Conservation (phyloP, 345 rosid genomes). For the Dimocarpus longan region DNA sequence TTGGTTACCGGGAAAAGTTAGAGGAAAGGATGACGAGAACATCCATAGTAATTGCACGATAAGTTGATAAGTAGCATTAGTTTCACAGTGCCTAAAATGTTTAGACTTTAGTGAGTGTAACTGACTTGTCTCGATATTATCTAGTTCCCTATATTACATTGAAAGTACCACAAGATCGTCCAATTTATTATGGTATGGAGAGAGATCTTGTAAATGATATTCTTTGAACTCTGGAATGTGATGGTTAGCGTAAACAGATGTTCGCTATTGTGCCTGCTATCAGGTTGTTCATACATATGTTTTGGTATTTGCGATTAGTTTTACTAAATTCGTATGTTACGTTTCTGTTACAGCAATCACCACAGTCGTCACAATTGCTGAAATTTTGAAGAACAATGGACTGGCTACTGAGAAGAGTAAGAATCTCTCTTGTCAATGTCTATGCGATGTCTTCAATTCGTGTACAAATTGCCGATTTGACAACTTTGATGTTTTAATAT, state of each 20-base stretch:
- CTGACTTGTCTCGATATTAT: not conserved
- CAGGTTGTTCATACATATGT: not conserved
- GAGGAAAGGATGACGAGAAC: not conserved
- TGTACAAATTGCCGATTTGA: not conserved
- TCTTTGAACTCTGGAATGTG: not conserved
- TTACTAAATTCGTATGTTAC: not conserved
- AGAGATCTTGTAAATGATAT: not conserved
- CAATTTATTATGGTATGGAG: not conserved
- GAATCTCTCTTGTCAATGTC: constrained; percentile 6
- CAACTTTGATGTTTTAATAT: not conserved
- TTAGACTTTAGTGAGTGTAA: not conserved
- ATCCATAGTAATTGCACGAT: not conserved
- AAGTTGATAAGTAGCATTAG: not conserved
- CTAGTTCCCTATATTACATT: not conserved
- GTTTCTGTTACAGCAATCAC: constrained; percentile 52
- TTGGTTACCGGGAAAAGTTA: not conserved
- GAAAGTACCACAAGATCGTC: not conserved
- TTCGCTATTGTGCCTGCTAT: not conserved
- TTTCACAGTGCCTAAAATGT: not conserved
- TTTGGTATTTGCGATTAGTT: not conserved
- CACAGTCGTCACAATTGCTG: constrained; percentile 81
- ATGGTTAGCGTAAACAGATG: not conserved
- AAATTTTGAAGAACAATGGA: constrained; percentile 92
- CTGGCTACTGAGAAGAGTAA: constrained; percentile 85
- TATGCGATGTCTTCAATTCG: not conserved